Percentiles rank a stretch among this genome's conserved stretches.
Evolutionary conservation across 495 filamentous ascomycete genomes (phyloP).

Genomic region (Alectoria sarmentosa): DNA sequence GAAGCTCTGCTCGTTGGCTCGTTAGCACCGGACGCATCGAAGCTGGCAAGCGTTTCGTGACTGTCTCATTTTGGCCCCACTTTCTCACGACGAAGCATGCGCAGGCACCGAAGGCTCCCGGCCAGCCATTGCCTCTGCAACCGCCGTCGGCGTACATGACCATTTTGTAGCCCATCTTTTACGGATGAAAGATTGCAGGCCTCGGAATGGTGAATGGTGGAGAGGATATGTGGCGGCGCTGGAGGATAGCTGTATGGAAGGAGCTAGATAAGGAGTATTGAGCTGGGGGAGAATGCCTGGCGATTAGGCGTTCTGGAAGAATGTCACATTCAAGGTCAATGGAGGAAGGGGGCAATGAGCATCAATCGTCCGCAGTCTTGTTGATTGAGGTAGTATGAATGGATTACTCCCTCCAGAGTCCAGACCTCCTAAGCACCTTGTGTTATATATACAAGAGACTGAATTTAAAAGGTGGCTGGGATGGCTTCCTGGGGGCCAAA

Average conservation of each 20-base stretch:
- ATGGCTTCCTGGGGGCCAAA: too few relatives aligned
- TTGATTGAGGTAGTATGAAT: background rate
- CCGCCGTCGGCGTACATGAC: conserved; percentile 37
- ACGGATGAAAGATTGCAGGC: background rate
- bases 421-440: too few relatives aligned
- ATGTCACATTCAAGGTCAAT: too few relatives aligned
- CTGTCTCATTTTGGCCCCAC: background rate
- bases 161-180: conserved; percentile 37
- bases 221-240: background rate
- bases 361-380: background rate
- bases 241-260: background rate
- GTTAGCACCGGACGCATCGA: conserved; percentile 24
- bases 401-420: too few relatives aligned
- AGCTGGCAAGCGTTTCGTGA: background rate
- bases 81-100: conserved; percentile 28
- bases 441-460: too few relatives aligned
- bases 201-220: background rate
- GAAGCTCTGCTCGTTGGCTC: conserved; percentile 38
- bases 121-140: conserved; percentile 34
- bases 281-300: too few relatives aligned
- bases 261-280: too few relatives aligned
- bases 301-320: too few relatives aligned
- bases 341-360: too few relatives aligned
- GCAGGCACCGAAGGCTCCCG: conserved; percentile 30
- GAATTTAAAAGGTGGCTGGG: too few relatives aligned